These are phyloP conservation scores for Paecilomyces variotii DNA, from an alignment of 2,329 filamentous ascomycete species.

Conservation along the genomic window DNA sequence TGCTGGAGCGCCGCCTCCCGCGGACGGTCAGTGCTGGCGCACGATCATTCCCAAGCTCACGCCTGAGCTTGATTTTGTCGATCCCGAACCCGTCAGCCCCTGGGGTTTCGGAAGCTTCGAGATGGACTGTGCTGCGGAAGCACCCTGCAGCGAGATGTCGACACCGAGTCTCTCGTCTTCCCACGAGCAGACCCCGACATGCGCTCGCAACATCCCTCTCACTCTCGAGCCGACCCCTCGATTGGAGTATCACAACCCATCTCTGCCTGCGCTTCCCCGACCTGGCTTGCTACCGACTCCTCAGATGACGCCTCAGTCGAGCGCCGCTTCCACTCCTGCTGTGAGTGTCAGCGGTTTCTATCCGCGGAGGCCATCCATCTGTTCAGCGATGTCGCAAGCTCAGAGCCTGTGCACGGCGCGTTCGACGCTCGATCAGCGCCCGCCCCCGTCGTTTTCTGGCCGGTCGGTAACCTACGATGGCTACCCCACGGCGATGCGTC, in stretches of 20 bases:
- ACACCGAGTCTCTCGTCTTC: conserved; percentile 12
- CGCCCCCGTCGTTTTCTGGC: conserved; percentile 26
- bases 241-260: conserved; percentile 31
- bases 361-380: conserved; percentile 49
- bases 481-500: conserved; percentile 42
- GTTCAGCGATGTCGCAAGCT: conserved; percentile 50
- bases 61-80: conserved; percentile 47
- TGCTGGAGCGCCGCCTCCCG: conserved; percentile 30
- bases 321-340: conserved; percentile 51
- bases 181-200: conserved; percentile 22
- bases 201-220: conserved; percentile 29
- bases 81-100: conserved; percentile 26
- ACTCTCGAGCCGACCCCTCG: conserved; percentile 44
- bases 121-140: conserved; percentile 15
- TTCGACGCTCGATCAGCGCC: conserved; percentile 47
- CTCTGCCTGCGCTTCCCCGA: conserved; percentile 48
- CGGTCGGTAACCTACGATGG: conserved; percentile 37
- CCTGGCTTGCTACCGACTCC: conserved; percentile 54
- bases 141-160: conserved; percentile 19
- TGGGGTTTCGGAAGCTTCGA: conserved; percentile 19
- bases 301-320: conserved; percentile 51
- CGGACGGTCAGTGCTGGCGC: conserved; percentile 32
- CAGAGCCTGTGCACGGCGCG: conserved; percentile 49
- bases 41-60: conserved; percentile 49
- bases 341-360: conserved; percentile 45